Percentiles rank a stretch among this genome's conserved stretches.
phyloP scores from a whole-genome alignment of 2,329 filamentous ascomycete species.

The Albophoma yamanashiensis region DNA sequence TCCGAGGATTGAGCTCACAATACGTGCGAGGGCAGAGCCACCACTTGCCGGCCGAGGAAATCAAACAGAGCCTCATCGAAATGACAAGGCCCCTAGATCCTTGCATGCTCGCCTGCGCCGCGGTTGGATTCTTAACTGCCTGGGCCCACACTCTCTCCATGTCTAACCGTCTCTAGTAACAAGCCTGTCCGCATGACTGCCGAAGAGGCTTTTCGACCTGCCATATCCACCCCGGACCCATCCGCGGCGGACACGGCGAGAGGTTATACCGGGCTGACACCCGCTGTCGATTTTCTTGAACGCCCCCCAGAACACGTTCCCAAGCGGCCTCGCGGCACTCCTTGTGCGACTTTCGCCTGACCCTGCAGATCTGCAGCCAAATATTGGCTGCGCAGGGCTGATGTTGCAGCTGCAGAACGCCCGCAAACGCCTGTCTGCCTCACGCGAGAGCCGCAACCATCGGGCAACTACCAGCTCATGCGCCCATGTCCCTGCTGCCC shows the following conservation, averaged over 20 bases:
- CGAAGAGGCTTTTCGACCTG: neutral
- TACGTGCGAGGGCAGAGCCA: neutral
- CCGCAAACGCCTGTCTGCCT: neutral
- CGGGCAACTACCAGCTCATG: neutral
- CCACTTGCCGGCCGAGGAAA: neutral
- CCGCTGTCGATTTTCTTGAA: neutral
- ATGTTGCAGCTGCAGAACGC: neutral
- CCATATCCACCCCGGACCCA: neutral
- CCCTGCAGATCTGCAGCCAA: neutral
- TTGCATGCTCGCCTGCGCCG: neutral
- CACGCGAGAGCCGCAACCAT: neutral
- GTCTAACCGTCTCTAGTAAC: too few relatives aligned
- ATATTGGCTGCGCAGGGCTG: neutral
- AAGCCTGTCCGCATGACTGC: neutral
- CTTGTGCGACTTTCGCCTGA: too few relatives aligned
- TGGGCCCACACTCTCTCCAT: neutral
- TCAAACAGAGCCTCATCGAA: neutral
- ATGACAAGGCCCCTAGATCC: neutral
- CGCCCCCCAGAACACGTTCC: neutral
- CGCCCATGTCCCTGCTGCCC: neutral
- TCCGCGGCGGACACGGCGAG: neutral
- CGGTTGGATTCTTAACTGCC: neutral
- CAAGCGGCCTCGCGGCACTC: neutral
- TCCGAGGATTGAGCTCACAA: too few relatives aligned
- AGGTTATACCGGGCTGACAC: neutral